Conservation (phyloP, 495 filamentous ascomycete species). For the Aspergillus incahuasiensis region DNA sequence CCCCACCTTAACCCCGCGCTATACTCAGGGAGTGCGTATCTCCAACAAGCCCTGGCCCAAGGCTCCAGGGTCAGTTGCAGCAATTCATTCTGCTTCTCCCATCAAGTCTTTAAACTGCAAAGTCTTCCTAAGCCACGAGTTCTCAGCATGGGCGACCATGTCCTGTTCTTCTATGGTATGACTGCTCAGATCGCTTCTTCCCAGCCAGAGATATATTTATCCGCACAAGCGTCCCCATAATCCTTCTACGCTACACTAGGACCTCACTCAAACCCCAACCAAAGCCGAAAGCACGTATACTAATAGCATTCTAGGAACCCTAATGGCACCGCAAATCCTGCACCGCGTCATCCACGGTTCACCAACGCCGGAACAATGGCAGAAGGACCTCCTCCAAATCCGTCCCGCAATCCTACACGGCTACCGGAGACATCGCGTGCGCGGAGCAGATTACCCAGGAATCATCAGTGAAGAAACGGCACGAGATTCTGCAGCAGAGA, state of each 20-base stretch:
- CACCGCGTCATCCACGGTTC: slow-evolving; percentile 74
- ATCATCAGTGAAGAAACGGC: slow-evolving; percentile 47
- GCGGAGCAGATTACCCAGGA: slow-evolving; percentile 75
- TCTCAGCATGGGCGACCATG: slow-evolving; percentile 36
- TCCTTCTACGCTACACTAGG: too few relatives aligned
- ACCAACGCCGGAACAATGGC: slow-evolving; percentile 42
- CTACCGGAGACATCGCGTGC: slow-evolving; percentile 65
- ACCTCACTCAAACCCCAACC: too few relatives aligned
- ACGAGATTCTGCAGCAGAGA: not conserved
- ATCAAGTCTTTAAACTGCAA: too few relatives aligned
- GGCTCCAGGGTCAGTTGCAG: too few relatives aligned
- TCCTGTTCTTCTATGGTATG: slow-evolving; percentile 56
- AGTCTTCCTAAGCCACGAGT: not conserved
- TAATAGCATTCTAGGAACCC: slow-evolving; percentile 26
- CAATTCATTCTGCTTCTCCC: too few relatives aligned
- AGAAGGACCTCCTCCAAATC: slow-evolving; percentile 54
- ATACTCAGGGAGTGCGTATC: not conserved
- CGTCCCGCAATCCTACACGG: slow-evolving; percentile 70
- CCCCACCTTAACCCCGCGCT: not conserved
- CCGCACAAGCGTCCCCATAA: not conserved
- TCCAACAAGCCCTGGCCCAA: too few relatives aligned
- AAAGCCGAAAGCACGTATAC: not conserved
- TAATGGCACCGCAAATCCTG: slow-evolving; percentile 81
- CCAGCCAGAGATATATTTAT: slow-evolving; percentile 4
- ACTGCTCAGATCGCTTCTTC: slow-evolving; percentile 9